A percentile compares a stretch with the other conserved stretches of the same genome.
Conservation (phyloP, 352 stramenopile species). For the Pythium angustatum region DNA sequence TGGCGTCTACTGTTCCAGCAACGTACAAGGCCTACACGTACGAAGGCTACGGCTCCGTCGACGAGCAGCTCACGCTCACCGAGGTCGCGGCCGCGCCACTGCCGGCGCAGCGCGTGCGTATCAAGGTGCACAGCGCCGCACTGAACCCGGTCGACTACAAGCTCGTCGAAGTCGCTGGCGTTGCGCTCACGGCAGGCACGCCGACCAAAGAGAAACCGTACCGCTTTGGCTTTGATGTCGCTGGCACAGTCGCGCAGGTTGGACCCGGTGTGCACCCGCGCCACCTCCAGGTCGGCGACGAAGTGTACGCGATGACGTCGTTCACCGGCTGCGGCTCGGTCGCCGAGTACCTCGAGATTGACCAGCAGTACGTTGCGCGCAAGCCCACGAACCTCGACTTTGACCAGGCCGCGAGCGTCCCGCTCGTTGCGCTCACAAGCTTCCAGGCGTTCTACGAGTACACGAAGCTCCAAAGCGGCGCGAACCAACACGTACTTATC, state of each 20-base stretch:
- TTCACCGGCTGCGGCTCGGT: not conserved
- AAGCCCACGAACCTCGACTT: not conserved
- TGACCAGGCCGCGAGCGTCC: not conserved
- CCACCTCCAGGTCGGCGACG: conserved; percentile 16
- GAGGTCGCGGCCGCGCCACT: conserved; percentile 1
- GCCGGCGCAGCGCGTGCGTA: conserved; percentile 11
- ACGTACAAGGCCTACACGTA: conserved; percentile 25
- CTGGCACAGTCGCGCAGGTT: conserved; percentile 10
- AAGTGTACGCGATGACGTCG: conserved; percentile 27
- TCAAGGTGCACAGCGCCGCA: conserved; percentile 13
- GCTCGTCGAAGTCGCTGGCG: not conserved
- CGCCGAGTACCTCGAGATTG: not conserved
- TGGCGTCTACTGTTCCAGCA: conserved; percentile 7
- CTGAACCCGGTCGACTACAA: conserved; percentile 4
- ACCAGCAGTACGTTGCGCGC: not conserved
- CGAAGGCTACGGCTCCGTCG: conserved; percentile 3
- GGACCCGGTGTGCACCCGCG: conserved; percentile 7
- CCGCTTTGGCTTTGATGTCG: conserved; percentile 17
- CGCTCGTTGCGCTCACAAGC: not conserved
- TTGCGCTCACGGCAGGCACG: not conserved
- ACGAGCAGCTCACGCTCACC: conserved; percentile 6
- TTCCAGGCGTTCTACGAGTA: not conserved
- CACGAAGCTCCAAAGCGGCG: conserved; percentile 11
- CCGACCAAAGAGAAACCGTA: conserved; percentile 7
- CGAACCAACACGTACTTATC: conserved; percentile 25